Evolutionary conservation across 441 rosid species (phyloP), one percentile per base, ranked within the genome.

Genomic region (Pelargonium myrrhifolium): DNA sequence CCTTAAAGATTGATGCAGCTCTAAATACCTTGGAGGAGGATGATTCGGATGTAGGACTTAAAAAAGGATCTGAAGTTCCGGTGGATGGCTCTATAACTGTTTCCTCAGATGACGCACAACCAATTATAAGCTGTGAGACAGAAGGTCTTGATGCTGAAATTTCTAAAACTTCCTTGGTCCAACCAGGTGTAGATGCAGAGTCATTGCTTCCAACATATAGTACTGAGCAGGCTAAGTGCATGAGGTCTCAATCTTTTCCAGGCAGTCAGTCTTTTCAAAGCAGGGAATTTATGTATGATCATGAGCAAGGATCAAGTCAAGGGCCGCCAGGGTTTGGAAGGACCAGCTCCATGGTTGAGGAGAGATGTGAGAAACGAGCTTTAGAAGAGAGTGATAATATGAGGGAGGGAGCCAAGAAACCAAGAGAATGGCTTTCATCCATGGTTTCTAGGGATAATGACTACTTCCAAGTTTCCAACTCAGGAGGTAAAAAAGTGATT

Each of bases 181-280:
- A 72, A 64, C 67, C 83, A 9, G 68, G 71, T 66, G 80, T 73
- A 71, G 83, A 66, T 68, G 76, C 11, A 6, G 79, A 70, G 70
- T 81, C 70, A 71, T 69, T 76, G 68, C 74, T 67, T 74, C 71
- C 82, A 65, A 65, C 63, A 37, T 69, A 64, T 74, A 80, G 69
- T 42, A 71, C 70, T 67, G 87, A 79, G 77, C 78, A 74, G 67
- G 80, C 75, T 68, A 79, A 78, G 76, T 84, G 84, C 64, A 71
- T 66, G 59, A 84, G 89, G 80, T 86, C 90, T 69, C 86, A 80
- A 45, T 83, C 93, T 76, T 87, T 89, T 77, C 83, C 90, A 11
- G 85, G 61, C 72, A 76, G 74, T 49, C 56, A 49, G 17, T 49
- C 56, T 49, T 49, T 49, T 49, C 56, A 49, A 49, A 17, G 56